Base-by-base conservation (phyloP, 139 green algal genomes). In the Chlorella sp. region DNA sequence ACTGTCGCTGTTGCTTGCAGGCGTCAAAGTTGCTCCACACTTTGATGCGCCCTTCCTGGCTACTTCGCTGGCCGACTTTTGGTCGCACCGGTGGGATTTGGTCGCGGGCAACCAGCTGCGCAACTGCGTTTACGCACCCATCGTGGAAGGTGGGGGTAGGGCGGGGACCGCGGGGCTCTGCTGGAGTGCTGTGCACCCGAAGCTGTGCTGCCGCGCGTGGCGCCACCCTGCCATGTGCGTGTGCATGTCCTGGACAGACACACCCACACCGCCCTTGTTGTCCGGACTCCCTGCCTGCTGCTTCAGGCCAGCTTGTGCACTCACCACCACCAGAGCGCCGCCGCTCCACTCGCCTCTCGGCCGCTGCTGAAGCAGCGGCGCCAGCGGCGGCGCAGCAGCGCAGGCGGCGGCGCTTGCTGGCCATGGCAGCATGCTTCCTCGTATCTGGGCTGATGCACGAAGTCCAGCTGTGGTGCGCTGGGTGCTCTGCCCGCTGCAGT, bases 21-120 rank as follows among this genome's bases (percentile, higher is more conserved):
- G 91, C 38, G 30, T 93, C 24, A 30, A n/a, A 0, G 84, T 91
- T 6, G 76, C 89, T 20, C 85, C 85, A 26, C 89, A 93, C 80
- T 95, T 95, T 86, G 77, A 94, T 82, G 38, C 72, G 32, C 87
- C 88, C 38, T 89, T 72, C 46, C 36, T 85, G n/a, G 81, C 89
- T 2, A 54, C 80, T 41, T 87, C 74, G 32, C 54, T 95, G 20
- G 56, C 83, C 0, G 76, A 89, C 38, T 92, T 95, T 34, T 95
- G 92, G 92, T 75, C 73, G 8, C 76, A 78, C 41, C 92, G 92
- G 17, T 95, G 92, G 92, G 92, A 95, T 76, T 64, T 95, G 48
- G 90, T 86, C 0, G 85, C 88, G 3, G 86, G 87, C 28, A 90
- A 89, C 65, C 69, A 84, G 40, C 89, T 95, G n/a, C 72, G 88